phyloP scores from a whole-genome alignment of 495 filamentous ascomycete species.

The Xylona heveae region DNA sequence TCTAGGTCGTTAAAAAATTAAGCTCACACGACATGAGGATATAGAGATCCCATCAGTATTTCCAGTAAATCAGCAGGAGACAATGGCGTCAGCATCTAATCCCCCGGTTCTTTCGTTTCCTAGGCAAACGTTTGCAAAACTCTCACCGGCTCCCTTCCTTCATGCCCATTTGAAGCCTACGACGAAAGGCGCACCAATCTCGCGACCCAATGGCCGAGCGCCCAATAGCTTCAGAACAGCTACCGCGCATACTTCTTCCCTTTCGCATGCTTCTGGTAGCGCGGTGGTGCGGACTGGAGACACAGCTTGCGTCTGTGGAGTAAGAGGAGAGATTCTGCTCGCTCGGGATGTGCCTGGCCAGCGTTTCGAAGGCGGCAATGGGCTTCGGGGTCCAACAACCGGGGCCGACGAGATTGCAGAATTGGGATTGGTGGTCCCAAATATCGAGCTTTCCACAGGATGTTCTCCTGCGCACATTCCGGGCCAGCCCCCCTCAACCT shows the following conservation, averaged over 20 bases:
- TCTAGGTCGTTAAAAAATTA: too few species aligned
- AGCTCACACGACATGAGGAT: too few species aligned
- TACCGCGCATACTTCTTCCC: slow-evolving; percentile 51
- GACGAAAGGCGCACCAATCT: slow-evolving; percentile 41
- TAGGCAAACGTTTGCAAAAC: slow-evolving; percentile 64
- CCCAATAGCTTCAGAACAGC: slow-evolving; percentile 46
- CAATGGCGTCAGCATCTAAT: slow-evolving; percentile 6
- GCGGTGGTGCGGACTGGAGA: slow-evolving; percentile 75
- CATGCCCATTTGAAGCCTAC: slow-evolving; percentile 61
- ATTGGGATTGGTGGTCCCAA: slow-evolving; percentile 67
- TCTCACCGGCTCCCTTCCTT: slow-evolving; percentile 76
- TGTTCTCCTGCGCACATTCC: slow-evolving; percentile 72
- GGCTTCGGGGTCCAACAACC: too few species aligned
- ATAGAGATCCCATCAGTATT: too few species aligned
- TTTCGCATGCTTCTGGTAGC: slow-evolving; percentile 75
- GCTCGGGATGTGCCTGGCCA: slow-evolving; percentile 36
- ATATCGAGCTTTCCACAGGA: slow-evolving; percentile 75
- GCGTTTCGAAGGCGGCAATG: slow-evolving; percentile 15
- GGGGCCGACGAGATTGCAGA: slow-evolving; percentile 33
- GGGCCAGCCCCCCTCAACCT: slow-evolving; percentile 52
- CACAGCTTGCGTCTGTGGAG: slow-evolving; percentile 78
- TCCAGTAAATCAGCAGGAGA: too few species aligned
- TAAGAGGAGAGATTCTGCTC: slow-evolving; percentile 67
- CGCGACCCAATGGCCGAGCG: slow-evolving; percentile 28
- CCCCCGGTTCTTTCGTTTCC: slow-evolving; percentile 44